Evolutionary conservation across 352 stramenopile genomes (phyloP), one percentile per base, ranked within the genome.

Genomic region (Phytophthora syringae): DNA sequence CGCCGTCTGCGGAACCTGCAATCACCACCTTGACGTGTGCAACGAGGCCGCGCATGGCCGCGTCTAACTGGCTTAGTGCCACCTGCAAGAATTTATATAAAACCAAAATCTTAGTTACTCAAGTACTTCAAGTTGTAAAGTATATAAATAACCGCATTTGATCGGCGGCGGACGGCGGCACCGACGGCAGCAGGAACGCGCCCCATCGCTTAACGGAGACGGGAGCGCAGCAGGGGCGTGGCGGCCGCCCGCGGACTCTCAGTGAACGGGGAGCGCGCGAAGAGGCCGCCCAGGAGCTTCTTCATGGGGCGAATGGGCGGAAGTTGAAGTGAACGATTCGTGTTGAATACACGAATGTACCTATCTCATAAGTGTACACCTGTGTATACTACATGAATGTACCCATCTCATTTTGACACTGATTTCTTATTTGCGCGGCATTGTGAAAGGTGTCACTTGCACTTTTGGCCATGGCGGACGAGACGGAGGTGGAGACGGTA

Each of bases 221-320:
- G 2, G 42, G 6, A 44, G 18, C 15, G 53, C 1, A 1, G 56
- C 39, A 30, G 3, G 2, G 52, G 47, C 11, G 49, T 63, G 3
- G 39, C 36, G 1, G 54, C 37, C 16, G 44, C 45, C 0, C 55
- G 45, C n/a, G 59, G 37, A 40, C 43, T 68, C 22, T 60, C 49
- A 12, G 27, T 13, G n/a, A 58, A 62, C 25, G 64, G 59, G 2
- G 58, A 68, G 64, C 82, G 80, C 60, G 72, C 52, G 68, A 90
- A 90, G 58, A 92, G 72, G 25, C 80, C 74, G 16, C 72, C 79
- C 11, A 88, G 59, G 18, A 92, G 69, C 74, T 89, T 92, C 68
- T 92, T 92, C 84, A 92, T 92, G 21, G 15, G 11, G 47, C 45
- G 52, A 18, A 50, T 44, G 22, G 43, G 45, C 50, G 16, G 54